Conservation (phyloP, 352 stramenopile genomes). For the Pythium aphanidermatum region DNA sequence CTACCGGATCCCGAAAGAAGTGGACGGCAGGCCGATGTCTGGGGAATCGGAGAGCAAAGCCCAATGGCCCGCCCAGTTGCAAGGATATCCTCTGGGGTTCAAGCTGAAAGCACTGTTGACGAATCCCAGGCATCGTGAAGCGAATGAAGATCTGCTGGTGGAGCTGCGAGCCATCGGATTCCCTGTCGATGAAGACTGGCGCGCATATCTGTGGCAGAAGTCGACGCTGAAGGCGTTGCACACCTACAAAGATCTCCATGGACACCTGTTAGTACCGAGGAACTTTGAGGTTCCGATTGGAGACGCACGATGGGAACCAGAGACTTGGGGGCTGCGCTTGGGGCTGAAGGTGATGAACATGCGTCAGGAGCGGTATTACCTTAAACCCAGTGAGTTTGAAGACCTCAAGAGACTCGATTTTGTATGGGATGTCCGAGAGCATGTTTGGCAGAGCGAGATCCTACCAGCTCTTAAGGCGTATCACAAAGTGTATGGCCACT, state of each 20-base stretch:
- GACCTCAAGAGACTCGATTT: no score
- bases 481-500: constrained; percentile 5
- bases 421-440: not conserved
- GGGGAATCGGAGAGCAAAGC: no score
- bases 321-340: not conserved
- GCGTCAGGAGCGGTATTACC: no score
- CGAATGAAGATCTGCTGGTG: not conserved
- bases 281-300: not conserved
- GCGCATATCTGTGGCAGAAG: not conserved
- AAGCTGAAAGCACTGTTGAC: not conserved
- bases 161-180: not conserved
- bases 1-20: constrained; percentile 2
- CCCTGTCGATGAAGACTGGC: not conserved
- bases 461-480: not conserved
- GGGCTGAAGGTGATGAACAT: no score
- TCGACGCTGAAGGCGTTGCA: not conserved
- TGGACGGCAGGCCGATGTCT: no score
- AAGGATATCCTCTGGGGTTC: not conserved
- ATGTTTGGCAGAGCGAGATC: not conserved
- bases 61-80: no score
- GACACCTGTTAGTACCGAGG: not conserved
- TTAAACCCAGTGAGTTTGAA: no score
- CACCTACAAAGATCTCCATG: no score
- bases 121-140: not conserved
- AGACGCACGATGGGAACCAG: not conserved